A percentile compares a stretch with the other conserved stretches of the same genome.
Conservation (phyloP, 2,329 filamentous ascomycete species). For the Rhynchosporium agropyri region DNA sequence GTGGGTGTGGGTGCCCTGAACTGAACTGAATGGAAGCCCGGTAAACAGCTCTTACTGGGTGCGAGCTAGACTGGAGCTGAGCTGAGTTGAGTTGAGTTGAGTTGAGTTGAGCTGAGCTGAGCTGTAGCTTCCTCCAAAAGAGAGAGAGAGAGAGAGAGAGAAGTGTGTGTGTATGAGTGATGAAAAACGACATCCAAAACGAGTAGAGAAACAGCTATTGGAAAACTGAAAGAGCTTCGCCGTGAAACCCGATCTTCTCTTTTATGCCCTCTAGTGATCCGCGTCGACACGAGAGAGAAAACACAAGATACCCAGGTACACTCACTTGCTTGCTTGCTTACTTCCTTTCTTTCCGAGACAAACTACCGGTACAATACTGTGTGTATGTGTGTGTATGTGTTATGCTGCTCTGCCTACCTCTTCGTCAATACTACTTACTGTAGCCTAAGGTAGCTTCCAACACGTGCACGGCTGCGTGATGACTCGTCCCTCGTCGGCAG, state of each 20-base stretch:
- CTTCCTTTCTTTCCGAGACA: not conserved
- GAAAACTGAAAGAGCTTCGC: not conserved
- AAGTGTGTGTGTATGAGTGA: not conserved
- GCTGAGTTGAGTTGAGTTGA: not conserved
- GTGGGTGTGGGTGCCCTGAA: no score
- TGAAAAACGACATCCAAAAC: not conserved
- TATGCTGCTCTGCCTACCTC: constrained; percentile 4
- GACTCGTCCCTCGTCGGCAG: constrained; percentile 6
- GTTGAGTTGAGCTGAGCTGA: constrained; percentile 12
- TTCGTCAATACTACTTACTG: no score
- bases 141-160: not conserved
- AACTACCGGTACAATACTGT: no score
- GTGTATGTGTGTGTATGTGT: not conserved
- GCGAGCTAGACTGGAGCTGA: no score
- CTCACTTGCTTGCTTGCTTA: not conserved
- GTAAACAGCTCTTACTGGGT: no score
- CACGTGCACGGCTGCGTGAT: constrained; percentile 11
- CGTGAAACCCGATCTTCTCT: not conserved
- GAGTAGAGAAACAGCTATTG: constrained; percentile 8
- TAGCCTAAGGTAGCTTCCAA: not conserved
- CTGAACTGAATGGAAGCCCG: no score
- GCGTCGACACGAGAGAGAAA: not conserved
- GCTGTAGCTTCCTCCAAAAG: not conserved
- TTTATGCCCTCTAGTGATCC: not conserved
- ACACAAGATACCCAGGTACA: no score